These are phyloP conservation scores for Cryptomeria japonica DNA, from an alignment of 75 land plant genomes.

Conservation along the genomic window DNA sequence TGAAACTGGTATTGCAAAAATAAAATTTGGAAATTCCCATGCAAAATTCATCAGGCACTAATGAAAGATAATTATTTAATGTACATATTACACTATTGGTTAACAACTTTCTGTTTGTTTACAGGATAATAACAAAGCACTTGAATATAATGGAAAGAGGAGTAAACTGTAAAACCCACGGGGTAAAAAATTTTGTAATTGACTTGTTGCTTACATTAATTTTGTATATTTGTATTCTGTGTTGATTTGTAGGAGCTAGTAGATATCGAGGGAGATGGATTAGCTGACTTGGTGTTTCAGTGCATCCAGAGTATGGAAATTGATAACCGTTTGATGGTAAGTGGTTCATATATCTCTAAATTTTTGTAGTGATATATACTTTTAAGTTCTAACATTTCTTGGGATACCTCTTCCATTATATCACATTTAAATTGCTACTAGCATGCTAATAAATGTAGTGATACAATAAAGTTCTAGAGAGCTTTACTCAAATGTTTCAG, in stretches of 20 bases:
- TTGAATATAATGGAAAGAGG: background rate
- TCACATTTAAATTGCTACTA: background rate
- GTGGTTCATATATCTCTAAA: background rate
- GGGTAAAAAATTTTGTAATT: background rate
- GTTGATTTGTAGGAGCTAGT: slow-evolving; percentile 35
- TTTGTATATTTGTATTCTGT: background rate
- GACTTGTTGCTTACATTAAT: background rate
- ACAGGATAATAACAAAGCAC: background rate
- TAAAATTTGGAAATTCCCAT: too few relatives aligned
- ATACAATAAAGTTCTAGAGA: background rate
- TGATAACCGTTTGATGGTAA: slow-evolving; percentile 52
- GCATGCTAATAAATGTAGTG: background rate
- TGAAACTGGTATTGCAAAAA: background rate
- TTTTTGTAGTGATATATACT: background rate
- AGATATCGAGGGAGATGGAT: slow-evolving; percentile 53
- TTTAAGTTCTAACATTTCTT: background rate
- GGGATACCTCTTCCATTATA: background rate
- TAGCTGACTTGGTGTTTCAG: slow-evolving; percentile 44
- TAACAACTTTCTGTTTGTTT: background rate
- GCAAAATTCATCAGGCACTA: background rate
- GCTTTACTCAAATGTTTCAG: background rate
- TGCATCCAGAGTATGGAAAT: slow-evolving; percentile 62
- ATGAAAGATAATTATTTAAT: background rate
- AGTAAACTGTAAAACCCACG: background rate
- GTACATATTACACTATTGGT: background rate